Evolutionary conservation across 331 rosid species (phyloP).

Genomic region (Phaseolus coccineus): DNA sequence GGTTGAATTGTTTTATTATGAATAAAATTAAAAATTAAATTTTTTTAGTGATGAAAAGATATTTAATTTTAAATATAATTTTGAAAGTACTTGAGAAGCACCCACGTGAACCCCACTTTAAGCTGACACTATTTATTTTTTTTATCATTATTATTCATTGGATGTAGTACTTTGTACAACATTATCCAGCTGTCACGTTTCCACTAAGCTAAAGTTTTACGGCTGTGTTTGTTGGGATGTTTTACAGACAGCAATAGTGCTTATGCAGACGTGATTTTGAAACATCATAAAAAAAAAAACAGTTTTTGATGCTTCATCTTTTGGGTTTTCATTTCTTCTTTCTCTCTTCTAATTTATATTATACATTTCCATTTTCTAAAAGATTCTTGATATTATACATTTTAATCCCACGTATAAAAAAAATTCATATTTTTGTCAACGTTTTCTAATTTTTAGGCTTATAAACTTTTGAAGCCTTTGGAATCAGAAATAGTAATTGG

Average conservation of each 20-base stretch:
- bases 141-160: background rate
- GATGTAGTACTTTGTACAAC: background rate
- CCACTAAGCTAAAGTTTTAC: constrained; percentile 1
- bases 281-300: background rate
- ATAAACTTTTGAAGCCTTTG: background rate
- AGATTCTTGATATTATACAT: background rate
- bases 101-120: constrained; percentile 24
- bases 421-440: too few species aligned
- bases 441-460: too few species aligned
- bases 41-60: background rate
- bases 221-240: background rate
- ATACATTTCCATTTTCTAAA: background rate
- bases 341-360: too few species aligned
- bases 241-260: background rate
- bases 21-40: background rate
- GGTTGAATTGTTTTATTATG: background rate
- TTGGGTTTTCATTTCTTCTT: background rate
- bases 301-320: too few species aligned
- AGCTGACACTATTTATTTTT: background rate
- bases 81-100: background rate
- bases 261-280: background rate
- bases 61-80: background rate
- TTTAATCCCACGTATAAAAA: too few species aligned
- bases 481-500: background rate
- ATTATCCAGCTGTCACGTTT: constrained; percentile 14